Conservation (phyloP, 495 filamentous ascomycete genomes). For the Aspergillus hancockii region DNA sequence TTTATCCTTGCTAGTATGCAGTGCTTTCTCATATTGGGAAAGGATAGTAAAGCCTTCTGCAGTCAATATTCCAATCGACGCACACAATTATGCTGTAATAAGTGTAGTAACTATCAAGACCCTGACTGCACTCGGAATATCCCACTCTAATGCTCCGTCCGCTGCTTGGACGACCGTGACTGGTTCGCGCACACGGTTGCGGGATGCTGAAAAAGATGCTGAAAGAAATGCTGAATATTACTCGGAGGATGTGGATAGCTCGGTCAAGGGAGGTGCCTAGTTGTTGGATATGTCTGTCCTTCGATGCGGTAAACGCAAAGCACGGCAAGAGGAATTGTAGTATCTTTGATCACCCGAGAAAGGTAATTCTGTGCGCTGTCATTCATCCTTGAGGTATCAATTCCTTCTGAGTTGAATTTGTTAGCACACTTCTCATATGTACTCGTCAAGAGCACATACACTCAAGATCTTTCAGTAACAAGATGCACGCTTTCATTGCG, state of each 20-base stretch:
- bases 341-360: neutral
- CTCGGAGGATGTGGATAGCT: no score
- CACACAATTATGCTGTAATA: neutral
- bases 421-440: neutral
- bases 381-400: neutral
- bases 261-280: no score
- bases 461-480: slow-evolving; percentile 14
- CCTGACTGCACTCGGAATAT: neutral
- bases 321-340: neutral
- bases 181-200: no score
- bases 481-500: slow-evolving; percentile 24
- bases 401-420: neutral
- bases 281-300: no score
- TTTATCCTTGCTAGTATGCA: neutral
- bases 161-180: no score
- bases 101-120: neutral
- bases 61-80: neutral
- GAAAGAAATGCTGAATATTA: no score
- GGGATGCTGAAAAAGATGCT: no score
- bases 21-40: neutral
- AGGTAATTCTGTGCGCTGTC: neutral
- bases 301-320: neutral
- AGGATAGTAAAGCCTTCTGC: neutral
- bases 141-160: neutral
- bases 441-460: slow-evolving; percentile 1